phyloP scores from a whole-genome alignment of 129 eudicot genomes.

The carrot (Daucus carota) region DNA sequence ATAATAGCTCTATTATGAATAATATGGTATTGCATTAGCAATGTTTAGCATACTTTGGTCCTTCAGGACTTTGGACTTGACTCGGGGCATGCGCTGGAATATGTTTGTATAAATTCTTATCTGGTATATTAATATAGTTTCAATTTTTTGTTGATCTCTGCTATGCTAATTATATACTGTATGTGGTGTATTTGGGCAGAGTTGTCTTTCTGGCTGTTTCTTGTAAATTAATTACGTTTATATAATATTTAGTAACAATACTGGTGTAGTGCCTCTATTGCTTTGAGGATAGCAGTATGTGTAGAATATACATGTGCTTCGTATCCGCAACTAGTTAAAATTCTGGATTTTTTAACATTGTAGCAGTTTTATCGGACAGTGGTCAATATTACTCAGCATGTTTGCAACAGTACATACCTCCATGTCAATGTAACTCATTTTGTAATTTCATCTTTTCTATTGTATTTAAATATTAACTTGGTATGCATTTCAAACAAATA shows the following conservation, averaged over 20 bases:
- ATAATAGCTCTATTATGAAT: neutral
- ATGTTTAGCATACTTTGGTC: neutral
- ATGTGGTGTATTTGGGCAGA: neutral
- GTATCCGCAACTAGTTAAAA: neutral
- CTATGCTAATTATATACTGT: neutral
- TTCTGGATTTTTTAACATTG: neutral
- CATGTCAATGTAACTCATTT: neutral
- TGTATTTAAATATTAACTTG: neutral
- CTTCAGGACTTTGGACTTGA: neutral
- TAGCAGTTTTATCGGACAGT: neutral
- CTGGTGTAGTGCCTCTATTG: neutral
- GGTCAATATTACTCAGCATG: neutral
- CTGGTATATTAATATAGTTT: neutral
- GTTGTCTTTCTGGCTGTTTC: neutral
- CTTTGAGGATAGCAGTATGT: neutral
- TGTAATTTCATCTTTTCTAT: neutral
- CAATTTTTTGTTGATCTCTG: neutral
- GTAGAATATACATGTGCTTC: neutral
- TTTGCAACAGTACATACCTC: neutral
- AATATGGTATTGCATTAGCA: neutral
- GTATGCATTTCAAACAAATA: neutral
- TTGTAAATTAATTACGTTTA: neutral
- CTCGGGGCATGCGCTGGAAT: neutral
- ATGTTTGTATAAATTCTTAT: neutral
- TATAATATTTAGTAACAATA: neutral